A percentile compares a stretch with the other conserved stretches of the same genome.
phyloP scores from a whole-genome alignment of 768 basidiomycete species.

The Podaxis sp. region DNA sequence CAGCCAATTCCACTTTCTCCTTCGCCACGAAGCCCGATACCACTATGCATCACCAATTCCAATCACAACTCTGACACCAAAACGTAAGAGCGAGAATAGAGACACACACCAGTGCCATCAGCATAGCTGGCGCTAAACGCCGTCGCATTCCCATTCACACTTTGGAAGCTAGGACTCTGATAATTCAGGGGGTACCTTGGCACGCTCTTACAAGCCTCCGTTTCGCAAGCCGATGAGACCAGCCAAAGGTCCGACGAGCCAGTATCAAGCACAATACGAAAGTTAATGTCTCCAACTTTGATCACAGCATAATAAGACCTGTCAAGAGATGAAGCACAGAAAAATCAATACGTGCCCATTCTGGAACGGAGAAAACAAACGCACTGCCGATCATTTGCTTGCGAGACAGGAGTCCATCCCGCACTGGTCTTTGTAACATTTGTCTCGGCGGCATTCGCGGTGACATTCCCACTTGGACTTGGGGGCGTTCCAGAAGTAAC shows the following conservation, averaged over 20 bases:
- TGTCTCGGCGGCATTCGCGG: neutral
- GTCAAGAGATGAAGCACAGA: conserved; percentile 4
- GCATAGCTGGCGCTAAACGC: conserved; percentile 57
- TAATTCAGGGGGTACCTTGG: conserved; percentile 73
- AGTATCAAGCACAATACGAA: conserved; percentile 71
- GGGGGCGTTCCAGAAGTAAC: neutral
- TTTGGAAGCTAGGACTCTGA: conserved; percentile 57
- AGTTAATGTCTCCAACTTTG: conserved; percentile 54
- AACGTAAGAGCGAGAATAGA: conserved; percentile 1
- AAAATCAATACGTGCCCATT: neutral
- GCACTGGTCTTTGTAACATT: conserved; percentile 20
- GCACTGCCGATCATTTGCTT: conserved; percentile 43
- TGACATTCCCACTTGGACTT: neutral
- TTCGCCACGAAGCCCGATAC: conserved; percentile 67
- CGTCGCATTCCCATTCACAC: conserved; percentile 60
- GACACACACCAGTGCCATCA: conserved; percentile 63
- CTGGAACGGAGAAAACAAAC: conserved; percentile 16
- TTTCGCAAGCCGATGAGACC: conserved; percentile 56
- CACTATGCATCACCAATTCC: conserved; percentile 31
- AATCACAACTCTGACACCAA: neutral
- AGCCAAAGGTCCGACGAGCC: conserved; percentile 74
- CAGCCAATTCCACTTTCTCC: conserved; percentile 58
- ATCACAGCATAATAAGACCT: conserved; percentile 71
- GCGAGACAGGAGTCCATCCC: conserved; percentile 40
- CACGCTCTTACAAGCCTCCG: conserved; percentile 46